These are phyloP conservation scores for Smallanthus sonchifolius DNA, from an alignment of 129 eudicot species.

Conservation along the genomic window DNA sequence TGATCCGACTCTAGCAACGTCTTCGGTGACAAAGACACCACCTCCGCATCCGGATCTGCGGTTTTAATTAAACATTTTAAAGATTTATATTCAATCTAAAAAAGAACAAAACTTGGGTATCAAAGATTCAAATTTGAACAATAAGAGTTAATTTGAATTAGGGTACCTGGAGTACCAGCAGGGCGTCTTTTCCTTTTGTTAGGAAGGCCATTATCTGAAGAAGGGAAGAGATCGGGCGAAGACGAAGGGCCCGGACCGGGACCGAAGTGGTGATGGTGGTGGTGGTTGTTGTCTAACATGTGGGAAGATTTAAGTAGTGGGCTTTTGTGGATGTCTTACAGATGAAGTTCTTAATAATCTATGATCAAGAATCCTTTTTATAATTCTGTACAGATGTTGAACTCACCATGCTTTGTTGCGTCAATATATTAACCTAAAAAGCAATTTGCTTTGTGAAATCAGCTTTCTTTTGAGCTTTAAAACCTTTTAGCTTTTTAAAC, in stretches of 20 bases:
- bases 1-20: slow-evolving; percentile 59
- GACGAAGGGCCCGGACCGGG: slow-evolving; percentile 47
- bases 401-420: slow-evolving; percentile 22
- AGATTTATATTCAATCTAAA: neutral
- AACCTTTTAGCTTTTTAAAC: slow-evolving; percentile 48
- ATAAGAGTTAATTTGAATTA: neutral
- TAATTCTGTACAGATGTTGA: slow-evolving; percentile 25
- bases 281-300: slow-evolving; percentile 51
- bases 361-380: slow-evolving; percentile 24
- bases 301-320: slow-evolving; percentile 34
- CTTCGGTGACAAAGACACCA: slow-evolving; percentile 58
- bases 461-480: slow-evolving; percentile 43
- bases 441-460: slow-evolving; percentile 39
- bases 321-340: slow-evolving; percentile 20
- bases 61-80: neutral
- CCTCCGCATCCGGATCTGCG: slow-evolving; percentile 74
- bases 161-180: slow-evolving; percentile 65
- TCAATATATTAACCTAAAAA: slow-evolving; percentile 18
- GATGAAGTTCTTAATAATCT: slow-evolving; percentile 35
- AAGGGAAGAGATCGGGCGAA: slow-evolving; percentile 46
- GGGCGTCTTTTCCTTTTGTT: slow-evolving; percentile 59
- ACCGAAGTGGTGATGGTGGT: slow-evolving; percentile 35
- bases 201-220: slow-evolving; percentile 44
- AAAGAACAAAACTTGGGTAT: neutral
- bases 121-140: neutral